Conservation (phyloP, 2,329 filamentous ascomycete species). For the Aspergillus quadricinctus region DNA sequence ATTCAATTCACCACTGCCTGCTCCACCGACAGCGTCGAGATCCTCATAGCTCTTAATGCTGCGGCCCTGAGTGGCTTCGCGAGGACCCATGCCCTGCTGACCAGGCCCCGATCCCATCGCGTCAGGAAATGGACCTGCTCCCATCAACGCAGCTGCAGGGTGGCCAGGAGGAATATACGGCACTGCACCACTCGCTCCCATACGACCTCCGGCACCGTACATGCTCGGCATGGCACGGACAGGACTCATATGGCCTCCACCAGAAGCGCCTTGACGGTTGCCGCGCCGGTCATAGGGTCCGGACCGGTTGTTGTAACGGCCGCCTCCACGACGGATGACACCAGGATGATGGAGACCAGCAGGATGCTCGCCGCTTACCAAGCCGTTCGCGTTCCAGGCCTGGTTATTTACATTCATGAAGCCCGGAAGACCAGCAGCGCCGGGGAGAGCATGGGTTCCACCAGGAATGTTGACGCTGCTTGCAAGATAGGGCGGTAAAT, state of each 20-base stretch:
- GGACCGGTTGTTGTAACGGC: conserved; percentile 58
- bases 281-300: conserved; percentile 69
- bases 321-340: conserved; percentile 64
- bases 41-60: conserved; percentile 98
- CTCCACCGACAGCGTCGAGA: conserved; percentile 75
- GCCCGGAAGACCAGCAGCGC: conserved; percentile 25
- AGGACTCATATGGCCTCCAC: conserved; percentile 47
- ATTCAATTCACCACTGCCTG: conserved; percentile 79
- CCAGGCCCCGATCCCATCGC: conserved; percentile 60
- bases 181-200: conserved; percentile 26
- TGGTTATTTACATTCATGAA: conserved; percentile 29
- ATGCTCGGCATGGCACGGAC: conserved; percentile 34
- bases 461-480: conserved; percentile 37
- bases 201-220: conserved; percentile 31
- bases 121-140: conserved; percentile 42
- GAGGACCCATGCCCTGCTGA: conserved; percentile 70
- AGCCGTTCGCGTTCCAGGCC: conserved; percentile 27
- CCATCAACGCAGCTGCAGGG: conserved; percentile 37
- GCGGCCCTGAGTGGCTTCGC: conserved; percentile 86
- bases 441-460: conserved; percentile 29
- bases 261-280: conserved; percentile 51
- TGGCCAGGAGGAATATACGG: conserved; percentile 38
- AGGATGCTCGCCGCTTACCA: conserved; percentile 37
- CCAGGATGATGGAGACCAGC: conserved; percentile 52
- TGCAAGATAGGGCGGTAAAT: conserved; percentile 59